These are phyloP conservation scores for Shiraia sp. DNA, from an alignment of 2,329 filamentous ascomycete species.

Conservation along the genomic window DNA sequence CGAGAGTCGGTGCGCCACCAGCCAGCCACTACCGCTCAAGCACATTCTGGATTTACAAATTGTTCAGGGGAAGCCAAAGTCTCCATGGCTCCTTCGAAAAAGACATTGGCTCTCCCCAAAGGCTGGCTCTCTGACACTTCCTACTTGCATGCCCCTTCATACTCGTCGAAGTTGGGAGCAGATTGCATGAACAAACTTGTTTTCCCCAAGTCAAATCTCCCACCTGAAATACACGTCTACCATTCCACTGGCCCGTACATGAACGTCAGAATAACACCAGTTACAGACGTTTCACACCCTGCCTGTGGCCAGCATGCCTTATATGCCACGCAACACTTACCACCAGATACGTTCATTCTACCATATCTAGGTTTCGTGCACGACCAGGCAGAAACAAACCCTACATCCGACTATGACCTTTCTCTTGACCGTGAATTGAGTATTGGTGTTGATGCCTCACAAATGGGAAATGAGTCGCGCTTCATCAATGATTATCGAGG, in stretches of 20 bases:
- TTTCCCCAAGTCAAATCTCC: slow-evolving; percentile 20
- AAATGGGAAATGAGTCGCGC: slow-evolving; percentile 56
- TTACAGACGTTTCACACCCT: slow-evolving; percentile 50
- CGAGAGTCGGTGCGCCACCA: not conserved
- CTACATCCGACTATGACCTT: slow-evolving; percentile 55
- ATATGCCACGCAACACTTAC: slow-evolving; percentile 50
- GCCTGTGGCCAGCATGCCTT: slow-evolving; percentile 54
- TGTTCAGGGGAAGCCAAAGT: not conserved
- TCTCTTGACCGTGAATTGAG: slow-evolving; percentile 54
- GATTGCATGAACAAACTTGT: slow-evolving; percentile 29
- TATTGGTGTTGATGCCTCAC: slow-evolving; percentile 54
- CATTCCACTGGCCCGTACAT: slow-evolving; percentile 34
- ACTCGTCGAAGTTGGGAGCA: slow-evolving; percentile 34
- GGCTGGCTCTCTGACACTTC: slow-evolving; percentile 32
- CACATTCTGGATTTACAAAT: not conserved
- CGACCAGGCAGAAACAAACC: slow-evolving; percentile 47
- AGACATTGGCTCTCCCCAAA: slow-evolving; percentile 24
- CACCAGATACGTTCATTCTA: slow-evolving; percentile 53
- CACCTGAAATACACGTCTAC: slow-evolving; percentile 13
- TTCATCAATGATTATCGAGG: slow-evolving; percentile 61
- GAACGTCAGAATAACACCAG: slow-evolving; percentile 48
- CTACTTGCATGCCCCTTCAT: slow-evolving; percentile 35
- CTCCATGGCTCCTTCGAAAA: slow-evolving; percentile 3
- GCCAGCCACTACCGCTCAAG: not conserved
- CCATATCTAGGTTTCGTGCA: slow-evolving; percentile 56